Evolutionary conservation across 2,329 filamentous ascomycete genomes (phyloP).

Genomic region (Botrytis hyacinthi): DNA sequence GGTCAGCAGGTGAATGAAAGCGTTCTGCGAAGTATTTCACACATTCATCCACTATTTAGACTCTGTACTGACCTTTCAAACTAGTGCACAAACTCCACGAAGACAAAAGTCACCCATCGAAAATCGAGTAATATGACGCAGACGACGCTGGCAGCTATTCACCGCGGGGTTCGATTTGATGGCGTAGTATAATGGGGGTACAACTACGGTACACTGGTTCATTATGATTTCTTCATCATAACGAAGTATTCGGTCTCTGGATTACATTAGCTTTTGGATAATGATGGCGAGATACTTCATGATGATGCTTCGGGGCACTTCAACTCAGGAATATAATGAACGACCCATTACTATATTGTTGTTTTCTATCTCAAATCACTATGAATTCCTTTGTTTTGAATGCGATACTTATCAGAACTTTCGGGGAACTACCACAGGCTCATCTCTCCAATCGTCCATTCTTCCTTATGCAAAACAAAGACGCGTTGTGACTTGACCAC

Average conservation of each 20-base stretch:
- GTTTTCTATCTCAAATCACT: background rate
- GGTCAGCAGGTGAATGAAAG: background rate
- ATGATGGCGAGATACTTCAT: background rate
- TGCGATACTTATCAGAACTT: background rate
- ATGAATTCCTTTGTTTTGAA: background rate
- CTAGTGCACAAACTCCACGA: background rate
- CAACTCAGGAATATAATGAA: background rate
- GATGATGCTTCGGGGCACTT: background rate
- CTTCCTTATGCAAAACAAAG: no score
- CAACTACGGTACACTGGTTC: background rate
- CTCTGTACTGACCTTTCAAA: background rate
- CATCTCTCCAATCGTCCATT: background rate
- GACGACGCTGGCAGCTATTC: background rate
- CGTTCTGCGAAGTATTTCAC: background rate
- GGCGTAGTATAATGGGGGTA: background rate
- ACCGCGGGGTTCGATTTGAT: background rate
- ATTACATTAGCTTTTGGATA: background rate
- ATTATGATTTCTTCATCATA: background rate
- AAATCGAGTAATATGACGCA: background rate
- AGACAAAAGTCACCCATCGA: background rate
- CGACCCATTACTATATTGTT: background rate
- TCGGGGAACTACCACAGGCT: background rate
- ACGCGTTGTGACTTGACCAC: no score
- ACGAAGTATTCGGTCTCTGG: background rate
- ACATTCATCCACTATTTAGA: background rate